These are phyloP conservation scores for Leccinum uliginosum DNA, from an alignment of 768 basidiomycete genomes.

Conservation along the genomic window DNA sequence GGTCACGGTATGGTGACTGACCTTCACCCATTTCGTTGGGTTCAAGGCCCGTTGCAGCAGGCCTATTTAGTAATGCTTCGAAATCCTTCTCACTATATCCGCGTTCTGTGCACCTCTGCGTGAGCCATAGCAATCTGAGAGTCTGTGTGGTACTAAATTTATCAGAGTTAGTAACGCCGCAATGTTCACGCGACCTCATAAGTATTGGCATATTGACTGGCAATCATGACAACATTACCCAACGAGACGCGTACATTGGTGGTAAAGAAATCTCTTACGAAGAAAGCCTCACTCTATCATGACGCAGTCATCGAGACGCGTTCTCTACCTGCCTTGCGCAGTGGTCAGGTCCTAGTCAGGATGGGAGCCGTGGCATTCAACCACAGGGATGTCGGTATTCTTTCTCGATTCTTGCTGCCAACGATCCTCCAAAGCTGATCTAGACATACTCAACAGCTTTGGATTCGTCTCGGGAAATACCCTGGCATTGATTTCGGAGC, in stretches of 20 bases:
- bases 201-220: no score
- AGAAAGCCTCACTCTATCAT: conserved; percentile 45
- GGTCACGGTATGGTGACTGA: no score
- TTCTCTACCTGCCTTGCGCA: conserved; percentile 45
- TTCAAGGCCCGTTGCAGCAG: no score
- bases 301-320: conserved; percentile 51
- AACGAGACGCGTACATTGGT: conserved; percentile 8
- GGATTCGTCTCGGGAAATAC: conserved; percentile 69
- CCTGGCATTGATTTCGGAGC: conserved; percentile 57
- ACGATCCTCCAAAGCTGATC: background rate
- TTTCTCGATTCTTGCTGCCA: background rate
- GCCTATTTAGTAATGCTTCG: no score
- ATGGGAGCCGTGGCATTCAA: conserved; percentile 73
- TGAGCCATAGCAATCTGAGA: no score
- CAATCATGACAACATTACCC: no score
- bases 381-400: conserved; percentile 57
- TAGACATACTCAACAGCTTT: conserved; percentile 50
- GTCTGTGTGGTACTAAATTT: no score
- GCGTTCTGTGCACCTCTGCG: no score
- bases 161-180: no score
- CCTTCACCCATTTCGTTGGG: no score
- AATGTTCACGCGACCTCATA: no score
- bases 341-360: conserved; percentile 61
- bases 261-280: conserved; percentile 39
- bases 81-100: no score